Conservation (phyloP, 805 yeast genomes). For the Schwanniomyces vanrijiae region DNA sequence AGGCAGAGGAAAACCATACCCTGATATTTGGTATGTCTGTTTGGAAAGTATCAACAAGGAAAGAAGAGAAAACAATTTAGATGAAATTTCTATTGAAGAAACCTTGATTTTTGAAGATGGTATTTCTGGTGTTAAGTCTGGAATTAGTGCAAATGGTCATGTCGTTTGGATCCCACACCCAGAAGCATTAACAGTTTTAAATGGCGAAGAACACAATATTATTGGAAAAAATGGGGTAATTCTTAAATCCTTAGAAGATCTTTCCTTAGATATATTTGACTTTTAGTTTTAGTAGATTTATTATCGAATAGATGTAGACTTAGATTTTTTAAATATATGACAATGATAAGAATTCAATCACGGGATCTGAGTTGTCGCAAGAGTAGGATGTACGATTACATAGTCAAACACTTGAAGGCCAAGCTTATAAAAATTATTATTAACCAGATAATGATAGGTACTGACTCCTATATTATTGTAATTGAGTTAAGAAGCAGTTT, state of each 20-base stretch:
- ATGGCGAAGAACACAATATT: conserved; percentile 48
- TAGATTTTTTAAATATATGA: neutral
- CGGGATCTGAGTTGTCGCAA: neutral
- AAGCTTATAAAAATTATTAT: neutral
- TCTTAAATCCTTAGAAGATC: conserved; percentile 49
- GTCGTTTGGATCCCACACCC: conserved; percentile 96
- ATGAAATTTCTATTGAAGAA: conserved; percentile 65
- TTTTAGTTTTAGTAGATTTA: too few relatives aligned
- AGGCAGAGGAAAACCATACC: conserved; percentile 91
- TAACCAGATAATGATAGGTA: conserved; percentile 33
- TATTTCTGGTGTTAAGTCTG: conserved; percentile 85
- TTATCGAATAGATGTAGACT: neutral
- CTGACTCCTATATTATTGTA: conserved; percentile 38
- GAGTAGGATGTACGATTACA: neutral
- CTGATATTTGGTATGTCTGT: conserved; percentile 90
- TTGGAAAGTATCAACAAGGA: conserved; percentile 64
- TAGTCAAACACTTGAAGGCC: neutral
- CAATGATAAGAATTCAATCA: neutral
- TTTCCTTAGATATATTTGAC: conserved; percentile 37
- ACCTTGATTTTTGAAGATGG: conserved; percentile 95
- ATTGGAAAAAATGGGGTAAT: conserved; percentile 61
- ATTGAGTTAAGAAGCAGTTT: conserved; percentile 19
- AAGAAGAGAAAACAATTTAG: conserved; percentile 39
- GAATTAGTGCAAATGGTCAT: conserved; percentile 74
- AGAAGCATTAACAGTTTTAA: conserved; percentile 59